These are phyloP conservation scores for Xerocomellus intermedius DNA, from an alignment of 768 basidiomycete species.

Conservation along the genomic window DNA sequence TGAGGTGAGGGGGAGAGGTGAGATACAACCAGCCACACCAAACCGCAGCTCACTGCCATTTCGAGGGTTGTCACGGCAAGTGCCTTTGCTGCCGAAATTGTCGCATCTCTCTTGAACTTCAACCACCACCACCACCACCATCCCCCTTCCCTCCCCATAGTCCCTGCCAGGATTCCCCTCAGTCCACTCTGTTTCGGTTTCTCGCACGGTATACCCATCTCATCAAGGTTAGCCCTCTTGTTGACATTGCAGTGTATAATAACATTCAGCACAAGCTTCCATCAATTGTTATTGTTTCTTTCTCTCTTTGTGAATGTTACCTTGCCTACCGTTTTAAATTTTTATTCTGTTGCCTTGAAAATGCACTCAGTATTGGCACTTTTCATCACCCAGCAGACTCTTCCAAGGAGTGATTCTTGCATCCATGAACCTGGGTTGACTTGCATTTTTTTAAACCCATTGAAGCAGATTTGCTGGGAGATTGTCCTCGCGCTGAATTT, in stretches of 20 bases:
- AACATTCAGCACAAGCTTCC: not conserved
- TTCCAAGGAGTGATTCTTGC: not conserved
- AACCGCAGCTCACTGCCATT: constrained; percentile 9
- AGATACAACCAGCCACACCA: not conserved
- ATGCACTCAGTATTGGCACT: not conserved
- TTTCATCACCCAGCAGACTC: not conserved
- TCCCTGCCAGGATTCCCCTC: not conserved
- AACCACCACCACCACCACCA: constrained; percentile 36
- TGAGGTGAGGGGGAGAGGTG: not conserved
- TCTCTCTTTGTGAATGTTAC: not conserved
- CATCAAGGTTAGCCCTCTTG: not conserved
- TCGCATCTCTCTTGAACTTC: constrained; percentile 27
- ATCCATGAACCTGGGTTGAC: not conserved
- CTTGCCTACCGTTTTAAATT: not conserved
- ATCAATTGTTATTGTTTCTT: not conserved
- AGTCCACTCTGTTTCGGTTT: not conserved
- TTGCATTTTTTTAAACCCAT: not conserved
- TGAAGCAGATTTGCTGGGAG: not conserved
- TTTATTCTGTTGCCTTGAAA: not conserved
- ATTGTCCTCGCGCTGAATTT: constrained; percentile 1
- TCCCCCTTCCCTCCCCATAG: not conserved
- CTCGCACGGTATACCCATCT: not conserved
- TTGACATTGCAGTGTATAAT: not conserved
- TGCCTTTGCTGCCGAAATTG: constrained; percentile 26
- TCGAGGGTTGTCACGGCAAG: constrained; percentile 27